phyloP scores from a whole-genome alignment of 331 rosid species.

The Telfairia occidentalis region DNA sequence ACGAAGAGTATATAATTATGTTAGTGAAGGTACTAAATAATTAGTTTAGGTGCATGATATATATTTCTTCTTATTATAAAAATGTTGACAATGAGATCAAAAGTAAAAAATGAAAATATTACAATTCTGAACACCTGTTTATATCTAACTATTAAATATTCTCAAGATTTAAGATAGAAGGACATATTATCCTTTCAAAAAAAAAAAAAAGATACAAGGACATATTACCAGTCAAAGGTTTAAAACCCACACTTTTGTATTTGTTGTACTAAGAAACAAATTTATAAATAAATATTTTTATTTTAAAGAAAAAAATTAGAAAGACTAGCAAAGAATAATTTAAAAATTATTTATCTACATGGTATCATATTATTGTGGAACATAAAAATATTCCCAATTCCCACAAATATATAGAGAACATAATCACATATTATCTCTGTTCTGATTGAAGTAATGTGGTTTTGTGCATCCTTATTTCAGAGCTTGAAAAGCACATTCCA shows the following conservation, averaged over 20 bases:
- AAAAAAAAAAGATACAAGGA: too few species aligned
- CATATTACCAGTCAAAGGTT: too few species aligned
- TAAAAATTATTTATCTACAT: not conserved
- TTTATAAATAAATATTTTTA: not conserved
- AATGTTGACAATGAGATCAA: not conserved
- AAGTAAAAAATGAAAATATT: not conserved
- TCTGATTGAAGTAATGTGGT: constrained; percentile 2
- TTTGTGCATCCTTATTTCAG: constrained; percentile 26
- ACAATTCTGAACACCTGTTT: not conserved
- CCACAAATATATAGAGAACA: not conserved
- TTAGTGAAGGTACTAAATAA: not conserved
- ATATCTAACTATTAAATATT: not conserved
- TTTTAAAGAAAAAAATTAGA: not conserved
- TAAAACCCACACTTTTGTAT: too few species aligned
- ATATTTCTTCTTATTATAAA: not conserved
- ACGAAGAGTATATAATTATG: not conserved
- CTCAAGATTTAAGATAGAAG: not conserved
- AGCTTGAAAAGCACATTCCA: constrained; percentile 77
- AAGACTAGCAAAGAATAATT: not conserved
- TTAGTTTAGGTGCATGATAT: not conserved
- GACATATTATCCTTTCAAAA: too few species aligned
- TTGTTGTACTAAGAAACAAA: too few species aligned
- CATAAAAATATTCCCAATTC: not conserved
- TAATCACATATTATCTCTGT: not conserved
- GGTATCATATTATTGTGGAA: not conserved